Conservation (phyloP, 116 monocot genomes). For the Phalaenopsis hybrid region DNA sequence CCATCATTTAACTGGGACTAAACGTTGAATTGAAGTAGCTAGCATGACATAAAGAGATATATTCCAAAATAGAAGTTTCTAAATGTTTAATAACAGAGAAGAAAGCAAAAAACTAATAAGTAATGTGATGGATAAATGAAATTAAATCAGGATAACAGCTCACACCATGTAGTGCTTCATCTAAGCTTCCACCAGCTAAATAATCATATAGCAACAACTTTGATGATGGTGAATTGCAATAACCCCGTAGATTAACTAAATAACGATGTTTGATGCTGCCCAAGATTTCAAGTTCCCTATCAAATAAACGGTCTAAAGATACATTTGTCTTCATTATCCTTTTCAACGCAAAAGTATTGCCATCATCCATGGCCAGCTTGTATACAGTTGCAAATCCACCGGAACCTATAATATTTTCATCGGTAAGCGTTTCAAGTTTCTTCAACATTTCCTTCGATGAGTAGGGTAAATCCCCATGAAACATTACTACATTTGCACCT, state of each 20-base stretch:
- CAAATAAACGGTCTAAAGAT: slow-evolving; percentile 80
- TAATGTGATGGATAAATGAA: neutral
- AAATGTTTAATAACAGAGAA: neutral
- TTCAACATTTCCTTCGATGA: slow-evolving; percentile 87
- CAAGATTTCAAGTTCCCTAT: slow-evolving; percentile 95
- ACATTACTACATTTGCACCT: slow-evolving; percentile 96
- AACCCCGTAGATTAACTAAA: slow-evolving; percentile 93
- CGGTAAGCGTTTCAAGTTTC: slow-evolving; percentile 67
- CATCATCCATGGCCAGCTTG: slow-evolving; percentile 97
- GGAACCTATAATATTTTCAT: slow-evolving; percentile 76
- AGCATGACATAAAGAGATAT: neutral
- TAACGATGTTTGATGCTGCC: slow-evolving; percentile 98
- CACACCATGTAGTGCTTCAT: slow-evolving; percentile 92
- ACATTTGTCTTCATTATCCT: slow-evolving; percentile 88
- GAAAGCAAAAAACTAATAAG: neutral
- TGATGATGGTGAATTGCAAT: slow-evolving; percentile 92
- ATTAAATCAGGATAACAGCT: slow-evolving; percentile 3
- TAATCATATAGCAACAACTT: slow-evolving; percentile 91
- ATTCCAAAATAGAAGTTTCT: neutral
- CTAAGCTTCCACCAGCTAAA: slow-evolving; percentile 89
- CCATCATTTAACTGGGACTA: neutral
- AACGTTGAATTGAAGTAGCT: neutral
- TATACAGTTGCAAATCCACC: slow-evolving; percentile 98
- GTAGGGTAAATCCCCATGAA: slow-evolving; percentile 97
- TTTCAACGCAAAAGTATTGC: slow-evolving; percentile 92